A percentile compares a stretch with the other conserved stretches of the same genome.
phyloP scores from a whole-genome alignment of 371 early-diverging fungal genomes.

The Mucor racemosus region DNA sequence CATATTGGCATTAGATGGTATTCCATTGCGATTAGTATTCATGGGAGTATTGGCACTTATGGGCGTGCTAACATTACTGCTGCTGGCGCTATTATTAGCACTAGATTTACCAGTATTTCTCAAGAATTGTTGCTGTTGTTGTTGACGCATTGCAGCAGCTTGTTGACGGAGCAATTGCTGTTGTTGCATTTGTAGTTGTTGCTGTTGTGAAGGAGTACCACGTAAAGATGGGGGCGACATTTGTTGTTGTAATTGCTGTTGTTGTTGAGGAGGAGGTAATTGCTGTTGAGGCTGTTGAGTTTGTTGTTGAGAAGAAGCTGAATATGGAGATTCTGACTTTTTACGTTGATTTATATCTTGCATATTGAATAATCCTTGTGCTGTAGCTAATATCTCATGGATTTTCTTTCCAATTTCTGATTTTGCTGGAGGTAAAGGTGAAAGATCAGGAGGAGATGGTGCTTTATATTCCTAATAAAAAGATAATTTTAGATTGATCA shows the following conservation, averaged over 20 bases:
- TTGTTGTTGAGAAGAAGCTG: slow-evolving; percentile 13
- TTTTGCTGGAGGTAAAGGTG: slow-evolving; percentile 46
- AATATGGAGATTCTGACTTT: slow-evolving; percentile 18
- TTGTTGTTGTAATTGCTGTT: slow-evolving; percentile 12
- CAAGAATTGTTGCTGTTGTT: slow-evolving; percentile 10
- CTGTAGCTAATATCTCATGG: slow-evolving; percentile 38
- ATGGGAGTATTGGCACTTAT: not conserved
- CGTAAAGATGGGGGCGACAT: not conserved
- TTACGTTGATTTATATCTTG: slow-evolving; percentile 14
- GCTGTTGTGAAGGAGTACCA: slow-evolving; percentile 10
- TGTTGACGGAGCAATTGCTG: slow-evolving; percentile 9
- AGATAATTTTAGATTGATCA: not conserved
- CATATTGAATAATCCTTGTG: slow-evolving; percentile 34
- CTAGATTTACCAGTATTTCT: not conserved
- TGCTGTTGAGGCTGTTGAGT: slow-evolving; percentile 1
- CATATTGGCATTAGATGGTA: slow-evolving; percentile 16
- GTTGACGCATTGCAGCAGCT: slow-evolving; percentile 21
- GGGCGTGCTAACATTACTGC: slow-evolving; percentile 2
- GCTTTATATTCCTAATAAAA: slow-evolving; percentile 33
- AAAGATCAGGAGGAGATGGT: slow-evolving; percentile 47
- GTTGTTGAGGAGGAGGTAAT: slow-evolving; percentile 22
- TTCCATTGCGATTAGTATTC: not conserved
- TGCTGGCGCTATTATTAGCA: slow-evolving; percentile 3
- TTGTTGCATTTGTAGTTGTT: slow-evolving; percentile 22
- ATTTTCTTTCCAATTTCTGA: slow-evolving; percentile 37